Base-by-base conservation (phyloP, 225 moss, liverwort and hornwort genomes). In the Lunularia cruciata region DNA sequence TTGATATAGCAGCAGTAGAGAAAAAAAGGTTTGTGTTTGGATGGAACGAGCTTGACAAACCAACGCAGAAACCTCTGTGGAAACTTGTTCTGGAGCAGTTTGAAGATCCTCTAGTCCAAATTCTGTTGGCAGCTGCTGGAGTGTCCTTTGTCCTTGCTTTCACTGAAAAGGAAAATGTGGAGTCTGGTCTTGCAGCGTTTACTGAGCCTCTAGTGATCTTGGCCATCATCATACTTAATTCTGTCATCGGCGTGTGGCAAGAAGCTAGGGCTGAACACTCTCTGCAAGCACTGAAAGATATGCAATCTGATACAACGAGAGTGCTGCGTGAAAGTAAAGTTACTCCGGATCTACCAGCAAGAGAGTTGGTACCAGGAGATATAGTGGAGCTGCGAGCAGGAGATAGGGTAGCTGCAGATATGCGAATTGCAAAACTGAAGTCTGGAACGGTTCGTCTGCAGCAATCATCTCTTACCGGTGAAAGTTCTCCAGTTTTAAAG, bases 41-140 rank as follows among this genome's bases (percentile, higher is more conserved):
- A 36, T 87, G 81, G 81, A 86, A 86, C 57, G 86, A 86, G 70
- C 83, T 86, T 23, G 76, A 74, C 30, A 86, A 86, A 79, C 83
- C 74, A 23, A 69, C 71, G 26, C 55, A 76, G 12, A 86, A 83
- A 33, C 78, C 84, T 6, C 84, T 86, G 25, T 86, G 86, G 83
- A 80, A 78, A 63, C 81, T 86, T 38, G 86, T 86, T 20, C 68
- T 54, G 27, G 86, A 86, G 72, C 84, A 86, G 46, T 84, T 86
- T 37, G 76, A 84, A 56, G 86, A 81, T 60, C 73, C 86, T 1
- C 72, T 79, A 28, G 86, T 86, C 63, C 86, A 86, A 64, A 81
- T 86, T 57, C 76, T 86, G 60, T 74, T 86, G 18, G 84, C 76
- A 30, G 84, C 84, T 65, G 81, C 81, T 32, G 81, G 77, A 14